Conservation (phyloP, 768 basidiomycete genomes). For the Neoboletus brunneissimus region DNA sequence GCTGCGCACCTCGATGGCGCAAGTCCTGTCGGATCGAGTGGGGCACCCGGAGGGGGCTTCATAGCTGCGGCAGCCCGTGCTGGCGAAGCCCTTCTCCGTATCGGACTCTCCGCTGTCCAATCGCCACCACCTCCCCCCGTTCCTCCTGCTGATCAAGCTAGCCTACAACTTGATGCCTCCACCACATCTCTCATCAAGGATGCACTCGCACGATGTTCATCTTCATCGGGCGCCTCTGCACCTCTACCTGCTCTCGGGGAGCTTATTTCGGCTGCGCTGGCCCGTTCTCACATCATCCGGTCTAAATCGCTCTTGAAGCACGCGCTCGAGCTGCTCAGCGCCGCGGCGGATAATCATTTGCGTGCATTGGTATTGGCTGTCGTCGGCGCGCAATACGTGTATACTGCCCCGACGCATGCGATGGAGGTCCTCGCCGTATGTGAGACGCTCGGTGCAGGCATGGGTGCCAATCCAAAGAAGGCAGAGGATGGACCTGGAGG, state of each 20-base stretch:
- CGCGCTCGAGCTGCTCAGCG: constrained; percentile 56
- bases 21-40: constrained; percentile 23
- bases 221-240: constrained; percentile 20
- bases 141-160: not conserved
- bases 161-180: constrained; percentile 14
- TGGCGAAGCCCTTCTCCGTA: constrained; percentile 48
- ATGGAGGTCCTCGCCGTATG: constrained; percentile 61
- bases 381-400: constrained; percentile 65
- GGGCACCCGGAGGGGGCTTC: constrained; percentile 33
- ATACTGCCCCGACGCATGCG: constrained; percentile 70
- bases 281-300: constrained; percentile 26
- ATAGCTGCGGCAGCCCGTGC: constrained; percentile 48
- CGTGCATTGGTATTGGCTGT: constrained; percentile 69
- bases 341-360: constrained; percentile 67
- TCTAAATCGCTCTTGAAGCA: constrained; percentile 47
- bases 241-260: constrained; percentile 14
- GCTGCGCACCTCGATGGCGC: constrained; percentile 50
- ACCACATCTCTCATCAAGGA: constrained; percentile 24
- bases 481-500: constrained; percentile 4
- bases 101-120: constrained; percentile 38
- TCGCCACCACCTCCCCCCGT: not conserved
- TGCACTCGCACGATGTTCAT: constrained; percentile 25
- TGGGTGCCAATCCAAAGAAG: constrained; percentile 44
- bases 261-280: constrained; percentile 20
- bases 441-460: constrained; percentile 67